Percentiles rank a stretch among this genome's conserved stretches.
Conservation (phyloP, 2,329 filamentous ascomycete genomes). For the Purpureocillium lavendulum region DNA sequence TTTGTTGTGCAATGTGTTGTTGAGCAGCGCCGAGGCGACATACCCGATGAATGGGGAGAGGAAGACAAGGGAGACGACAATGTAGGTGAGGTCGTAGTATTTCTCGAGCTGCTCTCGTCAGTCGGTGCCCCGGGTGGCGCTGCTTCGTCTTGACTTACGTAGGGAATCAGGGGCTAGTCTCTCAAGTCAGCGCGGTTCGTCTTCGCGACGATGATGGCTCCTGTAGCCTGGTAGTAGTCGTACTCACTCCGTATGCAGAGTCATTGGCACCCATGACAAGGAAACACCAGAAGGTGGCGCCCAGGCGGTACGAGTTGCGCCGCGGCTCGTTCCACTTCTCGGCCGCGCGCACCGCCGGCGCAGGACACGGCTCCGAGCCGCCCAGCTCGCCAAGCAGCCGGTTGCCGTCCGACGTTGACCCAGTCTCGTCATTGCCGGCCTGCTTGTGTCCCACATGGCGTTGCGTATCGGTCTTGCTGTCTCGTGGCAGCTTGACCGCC, state of each 20-base stretch:
- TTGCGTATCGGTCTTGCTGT: too few relatives aligned
- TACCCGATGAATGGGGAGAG: conserved; percentile 57
- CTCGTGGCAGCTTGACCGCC: too few relatives aligned
- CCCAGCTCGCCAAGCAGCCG: conserved; percentile 1
- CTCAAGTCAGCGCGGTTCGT: not conserved
- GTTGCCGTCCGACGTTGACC: not conserved
- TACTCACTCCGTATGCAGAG: conserved; percentile 49
- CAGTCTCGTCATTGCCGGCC: not conserved
- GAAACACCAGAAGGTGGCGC: conserved; percentile 49
- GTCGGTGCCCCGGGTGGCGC: too few relatives aligned
- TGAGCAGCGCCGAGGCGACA: conserved; percentile 49
- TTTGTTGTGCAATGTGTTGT: conserved; percentile 49
- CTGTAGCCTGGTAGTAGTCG: conserved; percentile 14
- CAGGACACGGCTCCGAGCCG: not conserved
- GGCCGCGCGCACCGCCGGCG: conserved; percentile 1
- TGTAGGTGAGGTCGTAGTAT: conserved; percentile 52
- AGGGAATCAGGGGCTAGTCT: conserved; percentile 39
- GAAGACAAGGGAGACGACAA: conserved; percentile 54
- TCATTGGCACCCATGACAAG: conserved; percentile 51
- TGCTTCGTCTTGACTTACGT: too few relatives aligned
- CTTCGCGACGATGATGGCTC: not conserved
- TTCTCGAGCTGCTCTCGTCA: conserved; percentile 38
- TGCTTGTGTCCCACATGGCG: too few relatives aligned
- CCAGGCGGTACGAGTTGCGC: conserved; percentile 37
- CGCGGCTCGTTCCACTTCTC: conserved; percentile 42